phyloP scores from a whole-genome alignment of 176 grass and related monocot genomes.

The Aechmea fasciata region DNA sequence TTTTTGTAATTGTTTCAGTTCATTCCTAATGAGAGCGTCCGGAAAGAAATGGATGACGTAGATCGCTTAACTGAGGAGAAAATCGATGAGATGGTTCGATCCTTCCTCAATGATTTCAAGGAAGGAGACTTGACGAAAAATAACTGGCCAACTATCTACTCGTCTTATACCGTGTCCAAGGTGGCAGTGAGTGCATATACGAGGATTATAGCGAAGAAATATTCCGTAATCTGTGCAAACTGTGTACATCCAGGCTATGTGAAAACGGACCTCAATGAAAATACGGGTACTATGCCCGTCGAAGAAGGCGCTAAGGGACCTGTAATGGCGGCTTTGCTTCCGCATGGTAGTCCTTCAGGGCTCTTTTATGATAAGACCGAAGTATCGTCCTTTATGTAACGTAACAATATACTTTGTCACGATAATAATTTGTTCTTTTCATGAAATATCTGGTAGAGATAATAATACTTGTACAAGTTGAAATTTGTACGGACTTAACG shows the following conservation, averaged over 20 bases:
- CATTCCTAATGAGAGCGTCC: slow-evolving; percentile 29
- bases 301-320: slow-evolving; percentile 36
- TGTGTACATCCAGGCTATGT: slow-evolving; percentile 48
- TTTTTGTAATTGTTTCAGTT: slow-evolving; percentile 10
- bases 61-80: slow-evolving; percentile 32
- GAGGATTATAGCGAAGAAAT: slow-evolving; percentile 38
- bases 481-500: too few species aligned
- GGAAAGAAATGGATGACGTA: slow-evolving; percentile 22
- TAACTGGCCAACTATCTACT: slow-evolving; percentile 25
- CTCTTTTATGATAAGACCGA: slow-evolving; percentile 24
- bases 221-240: slow-evolving; percentile 31
- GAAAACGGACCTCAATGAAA: slow-evolving; percentile 36
- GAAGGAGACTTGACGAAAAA: slow-evolving; percentile 3
- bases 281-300: slow-evolving; percentile 26
- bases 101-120: slow-evolving; percentile 41
- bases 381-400: slow-evolving; percentile 31
- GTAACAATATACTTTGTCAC: background rate
- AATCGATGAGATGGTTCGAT: slow-evolving; percentile 27
- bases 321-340: slow-evolving; percentile 24
- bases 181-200: slow-evolving; percentile 37
- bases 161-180: slow-evolving; percentile 52
- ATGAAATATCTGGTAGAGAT: too few species aligned
- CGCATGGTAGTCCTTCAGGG: slow-evolving; percentile 32
- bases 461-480: too few species aligned
- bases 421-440: too few species aligned